Percentiles rank a stretch among this genome's conserved stretches.
These are phyloP conservation scores for Kuraishia borneana DNA, from an alignment of 805 yeast genomes.

Conservation along the genomic window DNA sequence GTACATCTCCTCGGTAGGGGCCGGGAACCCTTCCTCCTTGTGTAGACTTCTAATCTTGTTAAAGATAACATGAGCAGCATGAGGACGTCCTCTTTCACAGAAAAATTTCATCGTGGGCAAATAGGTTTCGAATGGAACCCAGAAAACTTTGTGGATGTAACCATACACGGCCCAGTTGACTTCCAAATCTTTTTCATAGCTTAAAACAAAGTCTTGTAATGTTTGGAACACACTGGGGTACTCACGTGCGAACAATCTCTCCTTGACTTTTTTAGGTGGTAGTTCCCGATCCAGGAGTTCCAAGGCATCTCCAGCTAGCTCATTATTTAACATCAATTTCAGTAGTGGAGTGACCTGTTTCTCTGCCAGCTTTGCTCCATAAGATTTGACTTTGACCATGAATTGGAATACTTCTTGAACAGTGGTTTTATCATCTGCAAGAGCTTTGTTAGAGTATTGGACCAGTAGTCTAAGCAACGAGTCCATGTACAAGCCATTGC, in stretches of 20 bases:
- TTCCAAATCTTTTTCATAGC: constrained; percentile 23
- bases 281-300: constrained; percentile 31
- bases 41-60: constrained; percentile 45
- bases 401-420: constrained; percentile 3
- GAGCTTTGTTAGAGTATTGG: constrained; percentile 7
- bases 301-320: constrained; percentile 27
- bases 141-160: constrained; percentile 41
- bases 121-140: constrained; percentile 47
- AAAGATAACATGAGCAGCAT: constrained; percentile 52
- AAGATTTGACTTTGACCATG: constrained; percentile 7
- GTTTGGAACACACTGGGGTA: constrained; percentile 27
- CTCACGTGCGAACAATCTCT: constrained; percentile 3
- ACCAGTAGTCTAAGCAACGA: constrained; percentile 15
- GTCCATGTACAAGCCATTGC: constrained; percentile 15
- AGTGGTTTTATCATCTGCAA: constrained; percentile 2
- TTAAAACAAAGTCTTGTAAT: constrained; percentile 31
- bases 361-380: constrained; percentile 21
- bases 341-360: constrained; percentile 26
- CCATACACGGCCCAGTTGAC: constrained; percentile 53
- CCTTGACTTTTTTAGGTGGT: constrained; percentile 7
- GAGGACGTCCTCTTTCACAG: constrained; percentile 40
- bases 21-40: constrained; percentile 38
- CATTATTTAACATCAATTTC: constrained; percentile 20
- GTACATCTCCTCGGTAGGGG: constrained; percentile 48
- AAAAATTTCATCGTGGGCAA: constrained; percentile 48